Evolutionary conservation across 495 filamentous ascomycete genomes (phyloP).

Genomic region (Penicillium antarcticum): DNA sequence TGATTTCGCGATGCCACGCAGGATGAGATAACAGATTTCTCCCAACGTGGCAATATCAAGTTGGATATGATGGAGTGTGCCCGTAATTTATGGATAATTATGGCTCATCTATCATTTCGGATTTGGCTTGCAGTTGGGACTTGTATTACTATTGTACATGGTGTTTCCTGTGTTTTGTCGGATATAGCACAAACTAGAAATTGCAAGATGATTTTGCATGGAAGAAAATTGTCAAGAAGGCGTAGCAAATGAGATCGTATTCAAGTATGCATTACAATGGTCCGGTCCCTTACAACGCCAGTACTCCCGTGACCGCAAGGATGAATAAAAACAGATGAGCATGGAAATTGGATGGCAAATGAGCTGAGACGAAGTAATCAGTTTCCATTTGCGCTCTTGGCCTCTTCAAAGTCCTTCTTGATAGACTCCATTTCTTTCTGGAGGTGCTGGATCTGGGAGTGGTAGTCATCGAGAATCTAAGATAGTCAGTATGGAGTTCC

Average conservation of each 20-base stretch:
- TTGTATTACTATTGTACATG: conserved; percentile 41
- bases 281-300: conserved; percentile 22
- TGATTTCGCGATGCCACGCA: conserved; percentile 2
- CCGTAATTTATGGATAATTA: neutral
- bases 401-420: conserved; percentile 74
- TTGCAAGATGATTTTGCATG: conserved; percentile 7
- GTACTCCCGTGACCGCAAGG: conserved; percentile 25
- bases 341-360: conserved; percentile 5
- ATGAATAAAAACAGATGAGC: conserved; percentile 11
- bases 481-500: conserved; percentile 11
- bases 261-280: conserved; percentile 26
- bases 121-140: conserved; percentile 7
- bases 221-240: neutral
- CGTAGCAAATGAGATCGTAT: conserved; percentile 13
- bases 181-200: conserved; percentile 21
- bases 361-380: neutral
- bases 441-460: conserved; percentile 80
- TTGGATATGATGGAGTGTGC: neutral
- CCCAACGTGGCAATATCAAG: neutral
- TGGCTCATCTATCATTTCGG: neutral
- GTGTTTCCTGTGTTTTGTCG: conserved; percentile 17
- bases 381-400: conserved; percentile 51
- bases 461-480: conserved; percentile 87
- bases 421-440: conserved; percentile 77
- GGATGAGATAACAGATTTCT: conserved; percentile 1